phyloP scores from a whole-genome alignment of 2,329 filamentous ascomycete species.

The Karstenula rhodostoma region DNA sequence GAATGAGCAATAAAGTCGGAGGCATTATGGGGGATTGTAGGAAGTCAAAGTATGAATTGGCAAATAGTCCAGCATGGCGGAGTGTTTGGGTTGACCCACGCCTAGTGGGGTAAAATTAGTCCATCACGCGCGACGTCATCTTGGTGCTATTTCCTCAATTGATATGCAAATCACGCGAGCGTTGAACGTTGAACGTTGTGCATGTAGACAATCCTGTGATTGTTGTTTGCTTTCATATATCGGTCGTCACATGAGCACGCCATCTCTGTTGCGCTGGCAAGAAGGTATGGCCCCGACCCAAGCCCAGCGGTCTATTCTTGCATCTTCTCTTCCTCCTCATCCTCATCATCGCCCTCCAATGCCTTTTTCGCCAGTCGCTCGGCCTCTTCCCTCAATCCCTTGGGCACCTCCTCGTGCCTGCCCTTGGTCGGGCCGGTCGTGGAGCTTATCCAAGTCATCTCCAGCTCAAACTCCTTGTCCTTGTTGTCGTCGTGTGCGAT shows the following conservation, averaged over 20 bases:
- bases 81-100: not conserved
- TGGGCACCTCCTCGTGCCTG: constrained; percentile 90
- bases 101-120: constrained; percentile 2
- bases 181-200: not conserved
- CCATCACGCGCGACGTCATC: constrained; percentile 5
- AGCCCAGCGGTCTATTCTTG: constrained; percentile 69
- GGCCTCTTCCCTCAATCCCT: constrained; percentile 88
- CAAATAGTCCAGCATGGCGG: not conserved
- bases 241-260: constrained; percentile 37
- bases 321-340: constrained; percentile 89
- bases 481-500: constrained; percentile 98
- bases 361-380: constrained; percentile 91
- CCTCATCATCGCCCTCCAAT: constrained; percentile 83
- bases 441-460: constrained; percentile 98
- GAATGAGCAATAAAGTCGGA: constrained; percentile 56
- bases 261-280: constrained; percentile 36
- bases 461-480: constrained; percentile 99
- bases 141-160: not conserved
- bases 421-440: constrained; percentile 89
- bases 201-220: not conserved
- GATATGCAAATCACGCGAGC: not conserved
- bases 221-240: constrained; percentile 19
- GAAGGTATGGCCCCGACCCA: constrained; percentile 26
- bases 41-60: not conserved
- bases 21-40: constrained; percentile 41